These are phyloP conservation scores for Tricholoma sp. DNA, from an alignment of 768 basidiomycete species.

Conservation along the genomic window DNA sequence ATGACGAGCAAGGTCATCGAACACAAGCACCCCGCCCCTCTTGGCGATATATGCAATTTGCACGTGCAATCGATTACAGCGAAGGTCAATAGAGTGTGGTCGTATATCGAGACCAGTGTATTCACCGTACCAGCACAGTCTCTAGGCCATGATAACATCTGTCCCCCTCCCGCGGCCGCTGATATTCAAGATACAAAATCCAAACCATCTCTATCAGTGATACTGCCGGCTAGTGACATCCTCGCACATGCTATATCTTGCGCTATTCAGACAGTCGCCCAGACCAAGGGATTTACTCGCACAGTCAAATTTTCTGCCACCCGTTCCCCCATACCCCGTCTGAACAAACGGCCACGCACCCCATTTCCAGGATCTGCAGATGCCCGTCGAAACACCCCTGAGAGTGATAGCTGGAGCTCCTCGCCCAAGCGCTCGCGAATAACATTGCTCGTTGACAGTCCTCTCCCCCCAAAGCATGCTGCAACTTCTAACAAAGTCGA, in stretches of 20 bases:
- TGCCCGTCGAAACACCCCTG: neutral
- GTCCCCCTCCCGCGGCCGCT: neutral
- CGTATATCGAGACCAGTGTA: neutral
- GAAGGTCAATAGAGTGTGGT: neutral
- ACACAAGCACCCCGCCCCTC: neutral
- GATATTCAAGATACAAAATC: neutral
- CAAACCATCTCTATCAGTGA: neutral
- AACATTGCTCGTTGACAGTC: neutral
- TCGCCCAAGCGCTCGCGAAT: neutral
- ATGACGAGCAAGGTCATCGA: neutral
- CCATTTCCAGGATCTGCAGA: neutral
- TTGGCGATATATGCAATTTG: neutral
- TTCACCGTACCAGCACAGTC: neutral
- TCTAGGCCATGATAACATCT: neutral
- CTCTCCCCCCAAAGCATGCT: neutral
- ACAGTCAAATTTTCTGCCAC: neutral
- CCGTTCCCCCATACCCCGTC: neutral
- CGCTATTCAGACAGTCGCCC: neutral
- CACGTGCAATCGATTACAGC: neutral
- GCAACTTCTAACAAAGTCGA: neutral
- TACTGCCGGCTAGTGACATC: neutral
- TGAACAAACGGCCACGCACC: conserved; percentile 8
- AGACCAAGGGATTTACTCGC: neutral
- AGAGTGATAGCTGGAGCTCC: neutral
- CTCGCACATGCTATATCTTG: neutral